phyloP scores from a whole-genome alignment of 2,329 filamentous ascomycete species.

The Penicillium fuscoglaucum region DNA sequence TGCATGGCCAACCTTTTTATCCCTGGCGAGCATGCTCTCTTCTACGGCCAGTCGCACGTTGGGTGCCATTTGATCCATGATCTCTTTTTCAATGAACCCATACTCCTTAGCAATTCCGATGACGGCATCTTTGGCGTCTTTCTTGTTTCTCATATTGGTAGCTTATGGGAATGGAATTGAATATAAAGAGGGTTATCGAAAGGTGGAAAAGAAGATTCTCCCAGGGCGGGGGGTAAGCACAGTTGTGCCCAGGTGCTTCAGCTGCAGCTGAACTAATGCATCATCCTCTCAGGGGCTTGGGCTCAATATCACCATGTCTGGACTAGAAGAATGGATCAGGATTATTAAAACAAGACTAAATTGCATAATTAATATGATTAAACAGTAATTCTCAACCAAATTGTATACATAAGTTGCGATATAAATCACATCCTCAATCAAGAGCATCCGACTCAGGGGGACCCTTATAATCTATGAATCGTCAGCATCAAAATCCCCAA shows the following conservation, averaged over 20 bases:
- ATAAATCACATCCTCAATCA: neutral
- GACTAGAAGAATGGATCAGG: neutral
- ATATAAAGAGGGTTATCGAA: too few species aligned
- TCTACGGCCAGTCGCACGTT: too few species aligned
- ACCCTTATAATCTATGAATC: conserved; percentile 33
- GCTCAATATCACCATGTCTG: neutral
- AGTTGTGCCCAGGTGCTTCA: neutral
- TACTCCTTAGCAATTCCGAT: too few species aligned
- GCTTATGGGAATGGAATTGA: too few species aligned
- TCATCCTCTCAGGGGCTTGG: neutral
- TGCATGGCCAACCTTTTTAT: too few species aligned
- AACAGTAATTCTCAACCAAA: neutral
- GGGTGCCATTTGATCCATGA: too few species aligned
- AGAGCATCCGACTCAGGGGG: conserved; percentile 34
- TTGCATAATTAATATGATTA: neutral
- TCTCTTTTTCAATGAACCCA: too few species aligned
- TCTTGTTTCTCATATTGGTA: too few species aligned
- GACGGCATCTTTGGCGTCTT: too few species aligned
- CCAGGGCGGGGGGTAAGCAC: too few species aligned
- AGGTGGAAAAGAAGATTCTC: too few species aligned
- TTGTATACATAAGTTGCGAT: neutral
- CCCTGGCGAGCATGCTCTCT: too few species aligned
- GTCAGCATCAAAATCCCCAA: neutral
- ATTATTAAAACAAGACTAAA: neutral
- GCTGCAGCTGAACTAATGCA: neutral